Evolutionary conservation across 768 basidiomycete species (phyloP).

Genomic region (Suillus hirtellus): DNA sequence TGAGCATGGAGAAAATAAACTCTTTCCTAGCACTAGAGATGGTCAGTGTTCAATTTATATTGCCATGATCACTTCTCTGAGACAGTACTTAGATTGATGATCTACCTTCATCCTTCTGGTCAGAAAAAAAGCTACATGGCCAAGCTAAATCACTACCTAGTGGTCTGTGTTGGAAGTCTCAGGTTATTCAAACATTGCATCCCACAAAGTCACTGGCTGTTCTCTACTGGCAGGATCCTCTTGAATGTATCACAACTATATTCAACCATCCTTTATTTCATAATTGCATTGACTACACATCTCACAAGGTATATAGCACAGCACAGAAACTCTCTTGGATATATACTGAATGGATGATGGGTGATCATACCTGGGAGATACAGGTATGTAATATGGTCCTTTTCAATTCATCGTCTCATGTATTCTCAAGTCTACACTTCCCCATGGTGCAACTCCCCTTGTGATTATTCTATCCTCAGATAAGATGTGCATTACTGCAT

Average conservation of each 20-base stretch:
- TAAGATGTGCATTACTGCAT: constrained; percentile 34
- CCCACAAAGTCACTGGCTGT: constrained; percentile 24
- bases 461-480: constrained; percentile 32
- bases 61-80: too few species aligned
- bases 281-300: constrained; percentile 20
- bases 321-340: constrained; percentile 13
- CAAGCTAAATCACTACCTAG: constrained; percentile 21
- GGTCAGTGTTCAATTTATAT: constrained; percentile 17
- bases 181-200: constrained; percentile 8
- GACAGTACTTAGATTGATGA: not conserved
- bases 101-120: constrained; percentile 21
- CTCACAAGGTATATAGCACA: constrained; percentile 15
- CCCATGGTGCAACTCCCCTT: constrained; percentile 18
- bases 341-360: constrained; percentile 27
- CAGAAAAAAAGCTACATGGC: constrained; percentile 25
- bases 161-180: constrained; percentile 25
- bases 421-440: constrained; percentile 7
- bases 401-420: too few species aligned
- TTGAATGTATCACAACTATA: too few species aligned
- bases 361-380: constrained; percentile 25
- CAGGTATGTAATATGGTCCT: constrained; percentile 23
- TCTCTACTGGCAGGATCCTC: constrained; percentile 26
- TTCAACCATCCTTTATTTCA: constrained; percentile 23
- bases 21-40: constrained; percentile 28
- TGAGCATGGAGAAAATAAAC: constrained; percentile 33